Evolutionary conservation across 2,329 filamentous ascomycete genomes (phyloP), one percentile per base, ranked within the genome.

Genomic region (Hypomyces rosellus): DNA sequence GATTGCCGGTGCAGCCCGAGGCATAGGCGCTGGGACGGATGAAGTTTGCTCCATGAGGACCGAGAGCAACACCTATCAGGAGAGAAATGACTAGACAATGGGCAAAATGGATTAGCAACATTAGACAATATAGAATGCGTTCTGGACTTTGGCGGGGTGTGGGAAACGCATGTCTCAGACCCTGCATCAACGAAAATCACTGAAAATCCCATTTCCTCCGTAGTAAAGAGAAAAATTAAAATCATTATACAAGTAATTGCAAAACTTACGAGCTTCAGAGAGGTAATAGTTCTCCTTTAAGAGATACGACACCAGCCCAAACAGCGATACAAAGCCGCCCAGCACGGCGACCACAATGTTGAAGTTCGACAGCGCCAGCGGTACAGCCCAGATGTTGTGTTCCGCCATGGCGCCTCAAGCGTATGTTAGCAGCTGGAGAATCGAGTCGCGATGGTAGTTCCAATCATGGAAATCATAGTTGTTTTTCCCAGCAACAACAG

Each of bases 211-310:
- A 20, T 3, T 20, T 20, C 20, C 3, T 5, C 5, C 20, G 20
- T 3, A 20, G 5, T 5, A 20, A 20, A 20, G n/a, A n/a, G n/a
- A n/a, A n/a, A n/a, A n/a, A n/a, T n/a, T n/a, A n/a, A n/a, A n/a
- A n/a, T n/a, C n/a, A 20, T 20, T 3, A 20, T 20, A 22, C 30
- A 45, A 40, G 18, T 13, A 38, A 41, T 48, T 34, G 7, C 15
- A 47, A 49, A 33, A 55, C 86, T 65, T 74, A 92, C 89, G 74
- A 48, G 91, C 88, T 77, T 96, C 91, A 1, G 89, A 95, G 1
- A 96, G 77, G 65, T 96, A 96, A 64, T 88, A 92, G 51, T 83
- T 86, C 70, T 96, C 91, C 64, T 96, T 96, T 63, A 88, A 77
- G 15, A 96, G 77, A 63, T 90, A 95, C 1, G 89, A 96, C 0